phyloP scores from a whole-genome alignment of 2,329 filamentous ascomycete species.

The Fusarium penzigii region DNA sequence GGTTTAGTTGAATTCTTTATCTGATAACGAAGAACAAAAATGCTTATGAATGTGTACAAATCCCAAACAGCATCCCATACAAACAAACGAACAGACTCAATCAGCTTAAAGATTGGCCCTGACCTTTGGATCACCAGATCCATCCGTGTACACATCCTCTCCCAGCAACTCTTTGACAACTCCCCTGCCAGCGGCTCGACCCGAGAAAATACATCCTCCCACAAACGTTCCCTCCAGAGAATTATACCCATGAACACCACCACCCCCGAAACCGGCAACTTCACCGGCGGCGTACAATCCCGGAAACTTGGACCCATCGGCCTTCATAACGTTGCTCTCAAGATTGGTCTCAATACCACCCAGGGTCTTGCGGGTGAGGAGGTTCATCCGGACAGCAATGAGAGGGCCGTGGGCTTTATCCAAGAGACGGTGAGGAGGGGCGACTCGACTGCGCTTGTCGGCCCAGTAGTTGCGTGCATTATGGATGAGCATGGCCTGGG shows the following conservation, averaged over 20 bases:
- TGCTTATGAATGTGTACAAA: too few relatives aligned
- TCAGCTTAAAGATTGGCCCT: background rate
- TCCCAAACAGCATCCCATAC: too few relatives aligned
- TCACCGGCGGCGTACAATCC: constrained; percentile 63
- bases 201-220: constrained; percentile 64
- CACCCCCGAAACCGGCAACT: constrained; percentile 61
- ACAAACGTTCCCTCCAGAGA: constrained; percentile 64
- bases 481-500: constrained; percentile 61
- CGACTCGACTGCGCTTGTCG: constrained; percentile 52
- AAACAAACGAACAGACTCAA: background rate
- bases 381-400: constrained; percentile 61
- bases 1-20: too few relatives aligned
- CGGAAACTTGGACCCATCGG: constrained; percentile 49
- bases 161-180: constrained; percentile 49
- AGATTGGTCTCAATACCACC: constrained; percentile 62
- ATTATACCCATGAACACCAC: constrained; percentile 63
- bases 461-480: constrained; percentile 59
- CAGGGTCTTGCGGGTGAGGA: constrained; percentile 62
- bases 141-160: background rate
- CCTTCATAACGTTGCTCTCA: constrained; percentile 54
- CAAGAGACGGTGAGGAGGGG: constrained; percentile 53
- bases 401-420: constrained; percentile 58
- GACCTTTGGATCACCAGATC: background rate
- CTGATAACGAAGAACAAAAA: too few relatives aligned
- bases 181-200: constrained; percentile 55